Base-by-base conservation (phyloP, 345 rosid genomes). In the Firmiana major region DNA sequence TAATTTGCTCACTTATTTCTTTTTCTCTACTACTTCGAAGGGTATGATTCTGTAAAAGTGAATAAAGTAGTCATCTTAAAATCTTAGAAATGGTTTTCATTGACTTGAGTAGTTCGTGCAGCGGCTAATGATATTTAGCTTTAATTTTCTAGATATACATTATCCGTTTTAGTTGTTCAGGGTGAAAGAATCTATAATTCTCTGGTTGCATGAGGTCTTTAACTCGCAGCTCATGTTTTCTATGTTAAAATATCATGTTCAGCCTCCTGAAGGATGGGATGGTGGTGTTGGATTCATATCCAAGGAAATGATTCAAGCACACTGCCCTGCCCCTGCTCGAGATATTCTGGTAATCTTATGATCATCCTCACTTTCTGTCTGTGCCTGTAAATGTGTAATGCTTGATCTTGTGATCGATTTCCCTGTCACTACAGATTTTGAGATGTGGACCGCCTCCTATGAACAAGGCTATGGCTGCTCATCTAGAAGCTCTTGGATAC, bases 391-490 rank as follows among this genome's bases (percentile, higher is more conserved):
- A 11, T 59, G 22, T 12, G 9, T 71, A 31, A 51, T 31, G 71
- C n/a, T 71, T 28, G 19, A 19, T 19, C 28, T 11, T 10, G 17
- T 5, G 51, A 64, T 72, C 16, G 43, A 64, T 22, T 26, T 42
- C 9, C 21, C 28, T 34, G 15, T 12, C 43, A 46, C 16, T 82
- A 66, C 85, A 91, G 91, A 76, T 89, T 68, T 69, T 91, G 58
- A 80, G 87, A 78, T 89, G 93, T 17, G 91, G 95, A 49, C 91
- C 93, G 2, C 89, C 95, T 11, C 89, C 90, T 0, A 89, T 81
- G 95, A 91, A 88, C 89, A 89, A 82, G 81, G 91, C 91, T 11
- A 89, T 89, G 87, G 89, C 89, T 13, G 87, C 81, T 28, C 79
- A 88, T 83, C 89, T 89, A 36, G 84, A 88, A 22, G 89, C 83